Base-by-base conservation (phyloP, 345 rosid genomes). In the Rhodomyrtus tomentosa region DNA sequence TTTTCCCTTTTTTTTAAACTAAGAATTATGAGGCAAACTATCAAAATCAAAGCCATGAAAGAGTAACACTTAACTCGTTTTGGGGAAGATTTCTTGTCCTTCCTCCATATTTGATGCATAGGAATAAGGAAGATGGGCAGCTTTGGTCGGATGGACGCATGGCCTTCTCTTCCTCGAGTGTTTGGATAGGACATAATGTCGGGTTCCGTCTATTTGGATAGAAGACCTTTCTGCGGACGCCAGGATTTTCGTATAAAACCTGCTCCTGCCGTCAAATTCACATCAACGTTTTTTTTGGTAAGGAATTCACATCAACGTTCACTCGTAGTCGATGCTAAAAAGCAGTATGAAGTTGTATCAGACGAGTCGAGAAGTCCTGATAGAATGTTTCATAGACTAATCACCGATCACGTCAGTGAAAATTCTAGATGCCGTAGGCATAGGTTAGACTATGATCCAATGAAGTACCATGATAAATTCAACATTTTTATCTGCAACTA, bases 31-130 rank as follows among this genome's bases (percentile, higher is more conserved):
- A 68, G 45, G 45, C 45, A 36, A 36, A 36, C 40, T 18, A 36
- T 68, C 79, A 68, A 68, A 68, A 18, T 18, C 79, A 2, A 36
- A 68, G 79, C 79, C 24, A 36, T 4, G 14, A 68, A 68, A 68
- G 1, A 68, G 36, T 4, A 36, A 20, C 2, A 9, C 53, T 55
- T 89, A 84, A 92, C 95, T 92, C 92, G 74, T 91, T 92, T 84
- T 92, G 93, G 29, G 95, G 95, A 82, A 90, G 91, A 84, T 92
- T 92, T 88, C 95, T 88, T 8, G 95, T 90, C 76, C 91, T 91
- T 79, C 95, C 95, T 59, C 95, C 95, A 52, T 92, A 92, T 87
- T 92, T 92, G 15, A 92, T 91, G 88, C 95, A 91, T 82, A 92
- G 87, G 88, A 93, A 93, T 36, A 93, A 82, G 86, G 88, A 88